Percentiles rank a stretch among this genome's conserved stretches.
Evolutionary conservation across 352 stramenopile genomes (phyloP).

Genomic region (Pythium rishiriense): DNA sequence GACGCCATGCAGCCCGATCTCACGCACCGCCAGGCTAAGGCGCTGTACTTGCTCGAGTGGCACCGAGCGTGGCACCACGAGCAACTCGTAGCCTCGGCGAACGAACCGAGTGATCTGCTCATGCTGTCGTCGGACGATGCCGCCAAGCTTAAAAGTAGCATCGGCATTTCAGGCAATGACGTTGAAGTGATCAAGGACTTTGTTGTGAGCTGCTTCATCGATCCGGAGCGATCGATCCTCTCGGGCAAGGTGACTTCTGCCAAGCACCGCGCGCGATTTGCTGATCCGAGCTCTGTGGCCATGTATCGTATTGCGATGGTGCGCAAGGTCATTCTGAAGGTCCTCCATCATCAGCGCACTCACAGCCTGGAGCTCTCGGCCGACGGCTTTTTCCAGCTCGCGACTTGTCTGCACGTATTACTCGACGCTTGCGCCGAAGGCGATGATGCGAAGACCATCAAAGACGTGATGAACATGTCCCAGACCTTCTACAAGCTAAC

Average conservation of each 20-base stretch:
- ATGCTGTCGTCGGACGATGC: slow-evolving; percentile 46
- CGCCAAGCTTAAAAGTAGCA: slow-evolving; percentile 47
- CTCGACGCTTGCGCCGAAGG: slow-evolving; percentile 63
- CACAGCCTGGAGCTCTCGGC: slow-evolving; percentile 55
- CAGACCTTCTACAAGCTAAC: slow-evolving; percentile 74
- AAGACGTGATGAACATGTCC: slow-evolving; percentile 83
- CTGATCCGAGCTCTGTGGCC: slow-evolving; percentile 46
- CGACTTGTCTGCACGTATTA: slow-evolving; percentile 53
- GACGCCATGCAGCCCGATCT: slow-evolving; percentile 79
- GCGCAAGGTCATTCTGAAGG: slow-evolving; percentile 61
- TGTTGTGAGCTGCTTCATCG: slow-evolving; percentile 77
- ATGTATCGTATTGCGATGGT: slow-evolving; percentile 79
- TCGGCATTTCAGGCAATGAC: slow-evolving; percentile 63
- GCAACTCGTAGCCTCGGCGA: slow-evolving; percentile 32
- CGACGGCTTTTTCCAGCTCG: slow-evolving; percentile 56
- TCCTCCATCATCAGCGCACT: slow-evolving; percentile 67
- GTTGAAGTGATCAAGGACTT: slow-evolving; percentile 88
- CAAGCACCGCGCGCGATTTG: slow-evolving; percentile 72
- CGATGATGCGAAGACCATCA: slow-evolving; percentile 65
- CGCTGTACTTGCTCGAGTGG: slow-evolving; percentile 78
- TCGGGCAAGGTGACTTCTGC: slow-evolving; percentile 26
- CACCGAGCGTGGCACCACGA: slow-evolving; percentile 73
- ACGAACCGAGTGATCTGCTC: slow-evolving; percentile 56
- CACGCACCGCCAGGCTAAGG: slow-evolving; percentile 79
- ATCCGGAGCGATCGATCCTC: slow-evolving; percentile 50